A percentile compares a stretch with the other conserved stretches of the same genome.
These are phyloP conservation scores for Botryotinia globosa DNA, from an alignment of 2,329 filamentous ascomycete species.

Conservation along the genomic window DNA sequence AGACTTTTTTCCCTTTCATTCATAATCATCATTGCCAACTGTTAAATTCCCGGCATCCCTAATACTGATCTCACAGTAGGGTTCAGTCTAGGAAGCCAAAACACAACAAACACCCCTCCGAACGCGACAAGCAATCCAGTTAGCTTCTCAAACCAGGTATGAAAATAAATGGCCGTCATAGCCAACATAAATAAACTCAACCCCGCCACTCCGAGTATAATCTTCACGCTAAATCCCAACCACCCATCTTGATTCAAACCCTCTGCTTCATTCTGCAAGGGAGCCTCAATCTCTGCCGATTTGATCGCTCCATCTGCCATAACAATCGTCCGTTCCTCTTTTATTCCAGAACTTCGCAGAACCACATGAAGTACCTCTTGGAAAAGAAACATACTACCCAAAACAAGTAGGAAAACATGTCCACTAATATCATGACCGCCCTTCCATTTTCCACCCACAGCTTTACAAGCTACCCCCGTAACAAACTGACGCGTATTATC, in stretches of 20 bases:
- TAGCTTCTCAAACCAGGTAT: conserved; percentile 94
- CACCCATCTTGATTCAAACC: conserved; percentile 23
- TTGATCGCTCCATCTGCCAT: conserved; percentile 66
- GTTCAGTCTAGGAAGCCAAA: conserved; percentile 48
- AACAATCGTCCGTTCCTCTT: conserved; percentile 63
- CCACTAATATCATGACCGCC: conserved; percentile 97
- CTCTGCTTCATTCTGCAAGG: conserved; percentile 22
- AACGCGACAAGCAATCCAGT: conserved; percentile 50
- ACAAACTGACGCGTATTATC: conserved; percentile 52
- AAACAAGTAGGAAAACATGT: conserved; percentile 87
- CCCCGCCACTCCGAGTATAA: conserved; percentile 61
- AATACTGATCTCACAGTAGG: conserved; percentile 46
- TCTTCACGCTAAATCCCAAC: conserved; percentile 51
- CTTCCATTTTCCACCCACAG: conserved; percentile 76
- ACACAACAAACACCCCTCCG: conserved; percentile 48
- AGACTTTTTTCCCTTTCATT: not conserved
- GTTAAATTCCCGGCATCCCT: conserved; percentile 43
- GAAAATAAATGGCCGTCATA: conserved; percentile 98
- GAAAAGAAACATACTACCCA: conserved; percentile 77
- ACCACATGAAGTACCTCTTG: conserved; percentile 72
- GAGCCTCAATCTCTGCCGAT: conserved; percentile 51
- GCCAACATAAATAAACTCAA: conserved; percentile 93
- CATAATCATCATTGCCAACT: not conserved
- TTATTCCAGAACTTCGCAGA: conserved; percentile 45
- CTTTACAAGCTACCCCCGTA: conserved; percentile 77